Evolutionary conservation across 441 rosid genomes (phyloP), one percentile per base, ranked within the genome.

Genomic region (Gossypium schwendimanii): DNA sequence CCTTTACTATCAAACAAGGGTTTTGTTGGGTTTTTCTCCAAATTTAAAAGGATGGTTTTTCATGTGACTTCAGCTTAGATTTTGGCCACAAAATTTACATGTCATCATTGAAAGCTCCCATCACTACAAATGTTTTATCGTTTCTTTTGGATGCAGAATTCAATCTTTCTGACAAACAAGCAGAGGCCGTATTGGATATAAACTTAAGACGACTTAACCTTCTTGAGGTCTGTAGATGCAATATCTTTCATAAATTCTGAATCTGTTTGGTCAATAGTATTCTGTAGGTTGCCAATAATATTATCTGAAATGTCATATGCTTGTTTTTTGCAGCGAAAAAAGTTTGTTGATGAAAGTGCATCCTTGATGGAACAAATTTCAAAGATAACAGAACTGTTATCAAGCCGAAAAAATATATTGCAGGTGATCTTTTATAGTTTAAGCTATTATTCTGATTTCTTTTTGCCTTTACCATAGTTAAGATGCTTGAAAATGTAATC

Each of bases 101-200:
- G 24, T 44, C 24, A 7, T 62, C 18, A 65, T 65, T 12, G 17
- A 23, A 44, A 65, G 55, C 54, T 21, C 18, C 31, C 20, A 45
- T 65, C 54, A 44, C 55, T 23, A 23, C 36, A 12, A 45, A 14
- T 45, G 6, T 5, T 45, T 39, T 9, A 12, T 23, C 17, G 26
- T 23, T 52, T 20, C 44, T 20, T 39, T 18, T 76, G 59, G 49
- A 68, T 78, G 75, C 85, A 94, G 96, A 81, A 76, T 91, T 84
- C 79, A 77, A 80, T 75, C 87, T 94, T 57, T 94, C 98, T 69
- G 94, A 83, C 74, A 92, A 90, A 76, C 98, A 94, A 87, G 96
- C 96, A 73, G 94, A 94, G 12, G 97, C 98, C 65, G 79, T 94
- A 74, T 79, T 94, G 78, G 97, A 88, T 82, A 94, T 94, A 67